These are phyloP conservation scores for Mycena rebaudengoi DNA, from an alignment of 768 basidiomycete species.

Conservation along the genomic window DNA sequence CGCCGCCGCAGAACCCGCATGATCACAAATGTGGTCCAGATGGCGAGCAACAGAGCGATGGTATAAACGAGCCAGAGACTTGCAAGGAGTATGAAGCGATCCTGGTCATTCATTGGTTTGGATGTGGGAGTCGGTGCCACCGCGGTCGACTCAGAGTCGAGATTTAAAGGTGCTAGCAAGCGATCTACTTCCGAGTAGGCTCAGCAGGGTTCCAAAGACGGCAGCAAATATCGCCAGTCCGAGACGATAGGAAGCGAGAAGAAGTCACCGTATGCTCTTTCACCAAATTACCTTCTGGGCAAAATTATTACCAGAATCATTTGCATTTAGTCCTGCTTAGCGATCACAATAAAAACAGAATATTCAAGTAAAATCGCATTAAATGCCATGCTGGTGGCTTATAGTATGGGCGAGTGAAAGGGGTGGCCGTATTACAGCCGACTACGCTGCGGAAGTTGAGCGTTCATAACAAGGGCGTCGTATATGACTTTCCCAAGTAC, in stretches of 20 bases:
- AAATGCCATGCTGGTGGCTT: too few relatives aligned
- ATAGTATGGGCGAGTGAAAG: too few relatives aligned
- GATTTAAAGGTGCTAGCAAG: neutral
- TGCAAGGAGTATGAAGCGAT: slow-evolving; percentile 23
- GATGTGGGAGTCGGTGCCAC: neutral
- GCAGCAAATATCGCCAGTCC: too few relatives aligned
- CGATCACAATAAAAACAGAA: too few relatives aligned
- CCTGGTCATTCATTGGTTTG: neutral
- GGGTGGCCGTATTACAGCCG: too few relatives aligned
- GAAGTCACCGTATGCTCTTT: too few relatives aligned
- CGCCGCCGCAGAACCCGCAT: neutral
- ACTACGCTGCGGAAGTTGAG: slow-evolving; percentile 2
- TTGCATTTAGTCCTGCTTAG: too few relatives aligned
- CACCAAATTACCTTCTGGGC: too few relatives aligned
- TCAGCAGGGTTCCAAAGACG: too few relatives aligned
- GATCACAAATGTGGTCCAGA: neutral
- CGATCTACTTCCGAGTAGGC: slow-evolving; percentile 18
- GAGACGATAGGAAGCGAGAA: too few relatives aligned
- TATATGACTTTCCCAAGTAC: slow-evolving; percentile 35
- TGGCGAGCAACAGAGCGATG: slow-evolving; percentile 9
- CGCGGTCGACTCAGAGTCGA: neutral
- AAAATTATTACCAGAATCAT: too few relatives aligned
- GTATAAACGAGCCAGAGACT: slow-evolving; percentile 24
- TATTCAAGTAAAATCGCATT: too few relatives aligned
- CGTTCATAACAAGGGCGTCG: slow-evolving; percentile 28